Base-by-base conservation (phyloP, 768 basidiomycete species). In the Flagelloscypha sp. region DNA sequence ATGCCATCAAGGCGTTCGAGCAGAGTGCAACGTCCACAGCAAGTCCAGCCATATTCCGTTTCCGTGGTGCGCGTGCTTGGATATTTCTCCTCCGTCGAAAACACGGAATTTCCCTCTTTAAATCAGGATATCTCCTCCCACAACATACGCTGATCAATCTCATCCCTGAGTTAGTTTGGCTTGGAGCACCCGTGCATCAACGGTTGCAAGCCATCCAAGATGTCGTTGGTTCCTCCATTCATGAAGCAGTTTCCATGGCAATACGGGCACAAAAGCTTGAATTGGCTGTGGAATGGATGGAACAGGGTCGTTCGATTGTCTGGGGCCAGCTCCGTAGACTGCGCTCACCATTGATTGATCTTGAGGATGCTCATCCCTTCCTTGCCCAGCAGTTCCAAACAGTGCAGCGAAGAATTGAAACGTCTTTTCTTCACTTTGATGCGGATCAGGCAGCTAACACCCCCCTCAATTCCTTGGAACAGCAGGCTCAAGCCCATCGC, bases 11-110 rank as follows among this genome's bases (percentile, higher is more conserved):
- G 27, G 12, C 33, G 4, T 15, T n/a, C 7, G 36, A 36, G 30
- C 27, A 24, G 11, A 41, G 38, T 12, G 41, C 44, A 3, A 15
- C 31, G 12, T 28, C 43, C 24, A 41, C 24, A 8, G 33, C 31
- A 22, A 48, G 49, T 22, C 45, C 65, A 4, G 57, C 45, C 6
- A 41, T 25, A 28, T 39, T 46, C 0, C 37, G 57, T 18, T 31
- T 38, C 13, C 4, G 21, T 41, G 50, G 38, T n/a, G n/a, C n/a
- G n/a, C n/a, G n/a, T n/a, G n/a, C n/a, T n/a, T n/a, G n/a, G n/a
- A n/a, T n/a, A n/a, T n/a, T n/a, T n/a, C n/a, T n/a, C n/a, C n/a
- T n/a, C n/a, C n/a, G n/a, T n/a, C n/a, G n/a, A n/a, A n/a, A n/a
- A n/a, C n/a, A n/a, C n/a, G n/a, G n/a, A n/a, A n/a, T n/a, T n/a